Base-by-base conservation (phyloP, 2,329 filamentous ascomycete species). In the Penicillium concentricum region DNA sequence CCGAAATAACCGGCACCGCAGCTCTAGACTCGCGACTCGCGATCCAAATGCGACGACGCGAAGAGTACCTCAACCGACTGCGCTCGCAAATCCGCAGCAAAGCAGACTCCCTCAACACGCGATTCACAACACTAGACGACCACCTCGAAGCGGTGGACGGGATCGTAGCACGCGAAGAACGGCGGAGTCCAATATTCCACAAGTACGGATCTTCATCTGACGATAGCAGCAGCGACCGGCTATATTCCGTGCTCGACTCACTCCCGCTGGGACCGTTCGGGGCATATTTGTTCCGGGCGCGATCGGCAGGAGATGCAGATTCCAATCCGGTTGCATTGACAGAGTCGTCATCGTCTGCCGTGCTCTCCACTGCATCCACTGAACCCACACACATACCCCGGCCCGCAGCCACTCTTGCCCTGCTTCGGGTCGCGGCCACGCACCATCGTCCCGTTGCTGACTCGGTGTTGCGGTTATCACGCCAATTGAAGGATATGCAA, bases 91-190 rank as follows among this genome's bases (percentile, higher is more conserved):
- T 74, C 58, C 67, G 65, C n/a, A 62, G 63, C 39, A 73, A 73
- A 30, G 67, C 69, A 1, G 70, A 73, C 28, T 67, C 69, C 8
- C 60, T 74, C 7, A 56, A 52, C 13, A 56, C 49, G 9, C 67
- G 69, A n/a, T 68, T 74, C 41, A 66, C 60, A 38, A 70, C 66
- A 0, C 58, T 74, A 3, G 70, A 73, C 38, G 72, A 74, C 54
- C 71, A 74, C 34, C 64, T 74, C 8, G 69, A 73, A 38, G 72
- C 72, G 1, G 66, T 74, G 13, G 65, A 67, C 28, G 57, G 56
- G n/a, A 72, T 74, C 20, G 60, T 71, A 9, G 51, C 56, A 20
- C 65, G 71, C 1, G 66, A 68, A 46, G 54, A 60, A 51, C 67
- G 60, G 28, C 58, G 48, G 18, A 53, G 12, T 20, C 38, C 34